Conservation (phyloP, 2,329 filamentous ascomycete genomes). For the Aspergillus thermomutatus region DNA sequence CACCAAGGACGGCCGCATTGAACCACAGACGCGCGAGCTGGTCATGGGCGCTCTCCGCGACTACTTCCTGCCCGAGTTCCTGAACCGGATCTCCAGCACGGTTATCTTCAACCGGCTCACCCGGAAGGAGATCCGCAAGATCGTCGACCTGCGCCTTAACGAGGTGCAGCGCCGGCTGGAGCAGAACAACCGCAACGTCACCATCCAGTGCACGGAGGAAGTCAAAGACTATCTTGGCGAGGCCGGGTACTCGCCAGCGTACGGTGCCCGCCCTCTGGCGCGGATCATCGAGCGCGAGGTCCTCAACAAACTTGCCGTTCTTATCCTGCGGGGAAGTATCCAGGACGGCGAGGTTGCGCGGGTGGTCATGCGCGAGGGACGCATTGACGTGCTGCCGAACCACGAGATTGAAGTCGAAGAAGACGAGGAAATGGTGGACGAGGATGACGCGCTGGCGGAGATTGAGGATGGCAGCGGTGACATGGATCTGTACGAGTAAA, state of each 20-base stretch:
- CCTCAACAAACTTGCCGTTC: slow-evolving; percentile 84
- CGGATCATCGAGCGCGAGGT: slow-evolving; percentile 96
- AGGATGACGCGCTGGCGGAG: slow-evolving; percentile 72
- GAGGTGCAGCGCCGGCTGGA: slow-evolving; percentile 92
- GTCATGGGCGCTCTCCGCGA: slow-evolving; percentile 88
- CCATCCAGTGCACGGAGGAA: slow-evolving; percentile 75
- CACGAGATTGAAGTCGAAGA: slow-evolving; percentile 64
- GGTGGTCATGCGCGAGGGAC: slow-evolving; percentile 75
- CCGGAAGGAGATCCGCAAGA: slow-evolving; percentile 83
- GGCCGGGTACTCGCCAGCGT: slow-evolving; percentile 90
- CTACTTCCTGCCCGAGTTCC: slow-evolving; percentile 97
- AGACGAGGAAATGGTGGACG: slow-evolving; percentile 71
- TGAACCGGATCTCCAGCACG: slow-evolving; percentile 93
- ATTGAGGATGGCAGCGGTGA: slow-evolving; percentile 55
- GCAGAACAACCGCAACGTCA: slow-evolving; percentile 79
- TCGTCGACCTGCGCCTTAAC: slow-evolving; percentile 81
- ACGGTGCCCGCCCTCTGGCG: slow-evolving; percentile 84
- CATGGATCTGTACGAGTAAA: slow-evolving; percentile 61
- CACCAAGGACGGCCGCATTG: slow-evolving; percentile 77
- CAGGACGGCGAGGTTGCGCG: slow-evolving; percentile 79
- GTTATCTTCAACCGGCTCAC: slow-evolving; percentile 99
- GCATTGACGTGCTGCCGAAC: slow-evolving; percentile 78
- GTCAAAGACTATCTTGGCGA: slow-evolving; percentile 91
- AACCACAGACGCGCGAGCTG: slow-evolving; percentile 77
- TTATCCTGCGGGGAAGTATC: slow-evolving; percentile 82